Evolutionary conservation across 805 yeast species (phyloP).

Genomic region (Blastobotrys mokoenaii): DNA sequence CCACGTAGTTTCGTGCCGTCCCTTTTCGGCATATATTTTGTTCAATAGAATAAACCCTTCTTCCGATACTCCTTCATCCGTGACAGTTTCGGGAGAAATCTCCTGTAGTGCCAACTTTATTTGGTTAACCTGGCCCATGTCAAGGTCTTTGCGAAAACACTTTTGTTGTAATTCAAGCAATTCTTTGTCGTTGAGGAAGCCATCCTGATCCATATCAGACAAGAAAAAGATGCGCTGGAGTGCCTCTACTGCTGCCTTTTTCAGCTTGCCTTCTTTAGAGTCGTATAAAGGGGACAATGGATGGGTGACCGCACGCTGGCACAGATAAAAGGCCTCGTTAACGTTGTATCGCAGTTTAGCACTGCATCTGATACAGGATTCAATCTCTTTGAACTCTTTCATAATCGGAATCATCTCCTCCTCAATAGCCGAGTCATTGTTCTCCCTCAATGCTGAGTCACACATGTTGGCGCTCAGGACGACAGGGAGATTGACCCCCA

Average conservation of each 20-base stretch:
- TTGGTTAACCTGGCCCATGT: conserved; percentile 31
- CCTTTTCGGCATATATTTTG: conserved; percentile 78
- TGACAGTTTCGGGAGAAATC: conserved; percentile 25
- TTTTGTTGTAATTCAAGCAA: conserved; percentile 58
- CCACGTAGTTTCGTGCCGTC: conserved; percentile 97
- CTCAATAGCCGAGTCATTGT: conserved; percentile 41
- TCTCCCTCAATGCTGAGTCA: conserved; percentile 31
- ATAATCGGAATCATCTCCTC: conserved; percentile 83
- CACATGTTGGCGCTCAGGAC: conserved; percentile 81
- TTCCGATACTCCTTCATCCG: conserved; percentile 48
- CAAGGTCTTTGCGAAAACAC: conserved; percentile 59
- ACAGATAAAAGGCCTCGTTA: conserved; percentile 84
- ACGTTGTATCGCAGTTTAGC: conserved; percentile 80
- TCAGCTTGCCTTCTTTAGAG: conserved; percentile 76
- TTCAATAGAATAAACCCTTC: conserved; percentile 73
- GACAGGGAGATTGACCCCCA: conserved; percentile 92
- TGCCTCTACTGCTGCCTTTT: conserved; percentile 69
- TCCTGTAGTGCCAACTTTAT: conserved; percentile 31
- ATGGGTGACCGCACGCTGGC: conserved; percentile 87
- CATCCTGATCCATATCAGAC: conserved; percentile 88
- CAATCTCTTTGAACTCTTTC: conserved; percentile 89
- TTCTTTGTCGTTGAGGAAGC: conserved; percentile 63
- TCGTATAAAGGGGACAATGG: conserved; percentile 92
- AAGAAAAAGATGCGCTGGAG: conserved; percentile 71
- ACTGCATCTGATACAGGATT: conserved; percentile 81